Conservation (phyloP, 2,329 filamentous ascomycete genomes). For the Dactylellina leptospora region DNA sequence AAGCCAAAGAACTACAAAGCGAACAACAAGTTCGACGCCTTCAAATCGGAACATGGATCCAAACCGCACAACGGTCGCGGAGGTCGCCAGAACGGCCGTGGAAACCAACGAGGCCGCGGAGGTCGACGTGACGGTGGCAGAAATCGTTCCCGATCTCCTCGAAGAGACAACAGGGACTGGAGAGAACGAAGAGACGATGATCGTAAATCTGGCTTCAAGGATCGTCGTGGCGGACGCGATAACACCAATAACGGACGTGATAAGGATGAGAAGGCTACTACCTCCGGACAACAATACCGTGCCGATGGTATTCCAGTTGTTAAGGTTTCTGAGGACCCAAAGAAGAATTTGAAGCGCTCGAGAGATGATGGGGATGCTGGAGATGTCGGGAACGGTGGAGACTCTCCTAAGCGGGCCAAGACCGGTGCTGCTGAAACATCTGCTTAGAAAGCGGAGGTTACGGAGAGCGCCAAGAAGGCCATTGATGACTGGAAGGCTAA, state of each 20-base stretch:
- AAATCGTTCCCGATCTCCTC: constrained; percentile 54
- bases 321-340: constrained; percentile 1
- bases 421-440: constrained; percentile 11
- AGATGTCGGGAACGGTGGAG: background rate
- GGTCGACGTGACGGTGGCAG: constrained; percentile 54
- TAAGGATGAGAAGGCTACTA: constrained; percentile 57
- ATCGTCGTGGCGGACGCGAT: constrained; percentile 60
- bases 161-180: constrained; percentile 58
- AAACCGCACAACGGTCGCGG: constrained; percentile 27
- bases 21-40: constrained; percentile 61
- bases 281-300: constrained; percentile 18
- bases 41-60: constrained; percentile 59
- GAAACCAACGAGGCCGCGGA: constrained; percentile 12
- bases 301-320: constrained; percentile 40
- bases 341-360: constrained; percentile 21
- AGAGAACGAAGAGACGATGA: constrained; percentile 55
- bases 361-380: constrained; percentile 20
- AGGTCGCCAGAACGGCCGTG: constrained; percentile 5
- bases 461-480: background rate
- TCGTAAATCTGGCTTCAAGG: constrained; percentile 61
- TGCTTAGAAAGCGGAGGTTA: constrained; percentile 19
- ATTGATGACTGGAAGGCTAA: background rate
- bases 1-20: constrained; percentile 64
- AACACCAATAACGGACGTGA: constrained; percentile 60
- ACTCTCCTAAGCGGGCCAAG: constrained; percentile 15